Evolutionary conservation across 192 early-diverging fungal species (phyloP).

Genomic region (Ramicandelaber brevisporus): DNA sequence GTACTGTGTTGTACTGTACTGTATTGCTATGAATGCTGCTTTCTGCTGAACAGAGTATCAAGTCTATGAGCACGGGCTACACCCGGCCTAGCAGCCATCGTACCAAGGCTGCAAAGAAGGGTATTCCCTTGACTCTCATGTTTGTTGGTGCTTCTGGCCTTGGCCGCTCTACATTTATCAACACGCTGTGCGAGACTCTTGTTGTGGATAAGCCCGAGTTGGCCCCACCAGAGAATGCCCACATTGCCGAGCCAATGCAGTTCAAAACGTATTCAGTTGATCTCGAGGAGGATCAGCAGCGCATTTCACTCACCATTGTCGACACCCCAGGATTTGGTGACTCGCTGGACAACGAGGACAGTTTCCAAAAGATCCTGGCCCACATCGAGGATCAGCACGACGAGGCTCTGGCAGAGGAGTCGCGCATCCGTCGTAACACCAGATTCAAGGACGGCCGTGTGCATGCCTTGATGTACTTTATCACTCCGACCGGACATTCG

Average conservation of each 20-base stretch:
- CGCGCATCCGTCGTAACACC: conserved; percentile 57
- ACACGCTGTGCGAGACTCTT: conserved; percentile 77
- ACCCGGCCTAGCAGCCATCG: conserved; percentile 28
- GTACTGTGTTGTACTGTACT: too few species aligned
- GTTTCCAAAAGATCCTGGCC: conserved; percentile 75
- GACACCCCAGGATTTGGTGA: conserved; percentile 98
- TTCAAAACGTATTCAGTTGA: conserved; percentile 78
- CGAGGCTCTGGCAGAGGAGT: conserved; percentile 77
- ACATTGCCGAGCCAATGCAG: conserved; percentile 63
- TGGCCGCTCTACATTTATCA: conserved; percentile 93
- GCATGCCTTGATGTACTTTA: conserved; percentile 93
- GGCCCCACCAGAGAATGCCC: conserved; percentile 44
- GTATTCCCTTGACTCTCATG: conserved; percentile 95
- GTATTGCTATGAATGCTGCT: too few species aligned
- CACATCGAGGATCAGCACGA: conserved; percentile 93
- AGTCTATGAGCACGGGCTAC: neutral
- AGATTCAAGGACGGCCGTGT: conserved; percentile 89
- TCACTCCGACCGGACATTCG: conserved; percentile 86
- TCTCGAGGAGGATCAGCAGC: conserved; percentile 90
- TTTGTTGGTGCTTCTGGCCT: conserved; percentile 62
- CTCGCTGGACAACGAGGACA: conserved; percentile 77
- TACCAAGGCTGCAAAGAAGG: conserved; percentile 87
- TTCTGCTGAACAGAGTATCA: too few species aligned
- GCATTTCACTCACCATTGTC: conserved; percentile 82
- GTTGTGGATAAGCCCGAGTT: conserved; percentile 51